Percentiles rank a stretch among this genome's conserved stretches.
Evolutionary conservation across 2,329 filamentous ascomycete genomes (phyloP).

Genomic region (Xylariaceae sp.): DNA sequence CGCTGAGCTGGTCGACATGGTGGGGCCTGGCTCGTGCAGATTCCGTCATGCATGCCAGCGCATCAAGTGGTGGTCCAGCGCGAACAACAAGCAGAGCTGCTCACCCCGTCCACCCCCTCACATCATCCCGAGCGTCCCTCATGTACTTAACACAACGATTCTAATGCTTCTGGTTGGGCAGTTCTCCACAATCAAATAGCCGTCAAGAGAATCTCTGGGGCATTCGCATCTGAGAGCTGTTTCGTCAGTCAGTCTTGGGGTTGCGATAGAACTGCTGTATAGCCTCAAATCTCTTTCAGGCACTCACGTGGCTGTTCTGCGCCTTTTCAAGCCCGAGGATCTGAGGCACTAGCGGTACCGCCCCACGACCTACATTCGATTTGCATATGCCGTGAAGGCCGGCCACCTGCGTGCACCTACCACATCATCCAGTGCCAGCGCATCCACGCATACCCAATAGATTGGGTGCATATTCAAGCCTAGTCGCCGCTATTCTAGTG

Average conservation of each 20-base stretch:
- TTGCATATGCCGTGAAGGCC: slow-evolving; percentile 58
- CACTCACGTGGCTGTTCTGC: slow-evolving; percentile 22
- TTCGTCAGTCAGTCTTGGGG: slow-evolving; percentile 32
- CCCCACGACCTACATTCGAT: slow-evolving; percentile 46
- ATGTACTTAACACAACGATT: slow-evolving; percentile 37
- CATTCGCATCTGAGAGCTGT: slow-evolving; percentile 30
- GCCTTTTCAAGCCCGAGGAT: slow-evolving; percentile 23
- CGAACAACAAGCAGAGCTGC: slow-evolving; percentile 36
- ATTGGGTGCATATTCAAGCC: slow-evolving; percentile 47
- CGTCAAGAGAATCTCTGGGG: slow-evolving; percentile 29
- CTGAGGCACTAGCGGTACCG: slow-evolving; percentile 44
- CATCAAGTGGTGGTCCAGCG: slow-evolving; percentile 46
- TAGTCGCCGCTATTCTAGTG: slow-evolving; percentile 42
- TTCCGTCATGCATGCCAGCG: slow-evolving; percentile 59
- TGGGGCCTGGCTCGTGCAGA: slow-evolving; percentile 49
- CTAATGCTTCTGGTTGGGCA: slow-evolving; percentile 42
- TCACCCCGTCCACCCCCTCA: slow-evolving; percentile 30
- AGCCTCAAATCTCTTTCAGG: slow-evolving; percentile 24
- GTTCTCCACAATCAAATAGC: slow-evolving; percentile 34
- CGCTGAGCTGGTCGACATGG: slow-evolving; percentile 43
- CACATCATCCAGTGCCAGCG: slow-evolving; percentile 55
- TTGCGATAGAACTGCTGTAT: slow-evolving; percentile 25
- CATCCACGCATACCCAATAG: slow-evolving; percentile 58
- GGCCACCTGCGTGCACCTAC: slow-evolving; percentile 50
- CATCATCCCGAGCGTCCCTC: slow-evolving; percentile 33